Percentiles rank a stretch among this genome's conserved stretches.
These are phyloP conservation scores for Cercospora zeae-maydis DNA, from an alignment of 2,329 filamentous ascomycete species.

Conservation along the genomic window DNA sequence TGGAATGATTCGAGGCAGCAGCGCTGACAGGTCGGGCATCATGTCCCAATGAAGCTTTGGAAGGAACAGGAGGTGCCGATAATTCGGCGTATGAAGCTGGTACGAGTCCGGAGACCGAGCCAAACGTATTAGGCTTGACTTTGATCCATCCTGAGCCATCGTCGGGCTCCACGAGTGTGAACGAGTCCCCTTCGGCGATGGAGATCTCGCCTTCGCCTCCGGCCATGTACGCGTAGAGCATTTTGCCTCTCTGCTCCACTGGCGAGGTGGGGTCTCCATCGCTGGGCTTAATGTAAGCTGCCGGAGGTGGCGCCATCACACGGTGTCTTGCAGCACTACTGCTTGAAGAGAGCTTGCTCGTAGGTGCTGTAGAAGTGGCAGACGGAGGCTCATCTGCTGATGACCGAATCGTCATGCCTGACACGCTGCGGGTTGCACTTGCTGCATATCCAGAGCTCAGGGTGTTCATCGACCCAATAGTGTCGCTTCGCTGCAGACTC, in stretches of 20 bases:
- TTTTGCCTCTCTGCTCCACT: conserved; percentile 69
- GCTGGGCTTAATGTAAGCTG: conserved; percentile 67
- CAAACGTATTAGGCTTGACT: conserved; percentile 55
- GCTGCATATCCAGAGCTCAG: conserved; percentile 83
- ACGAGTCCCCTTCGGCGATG: conserved; percentile 72
- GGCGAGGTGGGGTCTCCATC: conserved; percentile 44
- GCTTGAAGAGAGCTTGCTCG: conserved; percentile 17
- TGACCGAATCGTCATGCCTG: conserved; percentile 54
- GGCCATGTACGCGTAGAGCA: conserved; percentile 84
- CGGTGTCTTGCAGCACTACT: conserved; percentile 55
- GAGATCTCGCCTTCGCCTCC: conserved; percentile 76
- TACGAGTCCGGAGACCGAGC: conserved; percentile 76
- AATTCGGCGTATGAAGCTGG: conserved; percentile 81
- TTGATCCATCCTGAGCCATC: conserved; percentile 91
- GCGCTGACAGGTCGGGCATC: conserved; percentile 53
- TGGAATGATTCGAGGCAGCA: conserved; percentile 48
- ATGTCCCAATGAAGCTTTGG: background rate
- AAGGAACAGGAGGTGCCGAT: conserved; percentile 17
- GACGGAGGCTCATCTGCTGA: conserved; percentile 38
- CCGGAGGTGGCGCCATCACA: conserved; percentile 81
- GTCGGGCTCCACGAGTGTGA: conserved; percentile 78
- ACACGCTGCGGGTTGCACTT: conserved; percentile 71
- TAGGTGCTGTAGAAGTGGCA: conserved; percentile 12
- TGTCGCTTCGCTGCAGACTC: conserved; percentile 72
- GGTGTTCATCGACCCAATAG: conserved; percentile 72